These are phyloP conservation scores for Ceratobasidium sp. DNA, from an alignment of 1,284 basidiomycete species.

Conservation along the genomic window DNA sequence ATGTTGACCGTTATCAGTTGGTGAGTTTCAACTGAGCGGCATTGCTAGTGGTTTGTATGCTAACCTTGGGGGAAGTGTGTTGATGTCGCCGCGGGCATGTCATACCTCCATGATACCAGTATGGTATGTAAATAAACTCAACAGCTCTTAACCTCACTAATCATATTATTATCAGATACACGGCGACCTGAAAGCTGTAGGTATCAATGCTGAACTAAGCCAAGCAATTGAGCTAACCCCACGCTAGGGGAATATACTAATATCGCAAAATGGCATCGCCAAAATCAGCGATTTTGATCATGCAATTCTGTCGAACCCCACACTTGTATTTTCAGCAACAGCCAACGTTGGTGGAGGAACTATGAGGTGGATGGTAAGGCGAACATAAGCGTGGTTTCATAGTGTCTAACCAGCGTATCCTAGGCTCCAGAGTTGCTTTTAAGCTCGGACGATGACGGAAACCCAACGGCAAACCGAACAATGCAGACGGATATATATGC, in stretches of 20 bases:
- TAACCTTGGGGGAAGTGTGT: not conserved
- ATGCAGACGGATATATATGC: not conserved
- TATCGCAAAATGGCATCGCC: not conserved
- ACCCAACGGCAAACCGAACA: not conserved
- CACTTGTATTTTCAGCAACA: not conserved
- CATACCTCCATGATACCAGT: not conserved
- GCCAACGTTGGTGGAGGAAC: not conserved
- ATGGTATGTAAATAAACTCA: not conserved
- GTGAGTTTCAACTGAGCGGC: not conserved
- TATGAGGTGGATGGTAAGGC: not conserved
- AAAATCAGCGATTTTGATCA: not conserved
- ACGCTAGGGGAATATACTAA: not conserved
- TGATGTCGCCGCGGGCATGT: not conserved
- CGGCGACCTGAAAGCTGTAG: constrained; percentile 16
- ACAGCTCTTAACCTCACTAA: not conserved
- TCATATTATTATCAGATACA: not conserved
- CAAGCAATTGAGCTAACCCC: not conserved
- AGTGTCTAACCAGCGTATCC: not conserved
- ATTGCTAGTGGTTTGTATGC: not conserved
- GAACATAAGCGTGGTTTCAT: not conserved
- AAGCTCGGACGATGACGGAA: not conserved
- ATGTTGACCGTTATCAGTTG: not conserved
- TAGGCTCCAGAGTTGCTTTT: not conserved
- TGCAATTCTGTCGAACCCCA: not conserved
- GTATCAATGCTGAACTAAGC: not conserved